Base-by-base conservation (phyloP, 1,284 basidiomycete species). In the Malassezia japonica region DNA sequence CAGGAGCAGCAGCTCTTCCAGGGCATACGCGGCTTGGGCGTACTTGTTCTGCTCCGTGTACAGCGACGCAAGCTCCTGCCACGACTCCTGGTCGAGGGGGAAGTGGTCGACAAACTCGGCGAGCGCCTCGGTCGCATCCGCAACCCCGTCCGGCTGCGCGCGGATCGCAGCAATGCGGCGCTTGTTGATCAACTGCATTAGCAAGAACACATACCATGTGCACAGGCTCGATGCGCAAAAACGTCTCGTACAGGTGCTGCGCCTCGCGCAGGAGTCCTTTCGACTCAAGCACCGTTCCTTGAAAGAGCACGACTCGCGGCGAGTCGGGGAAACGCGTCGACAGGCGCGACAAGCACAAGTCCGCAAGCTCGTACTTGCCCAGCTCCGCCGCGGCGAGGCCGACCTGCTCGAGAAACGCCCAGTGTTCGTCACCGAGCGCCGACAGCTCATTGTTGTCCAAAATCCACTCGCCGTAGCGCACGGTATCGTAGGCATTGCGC, bases 21-120 rank as follows among this genome's bases (percentile, higher is more conserved):
- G 77, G 0, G 86, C 79, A 65, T 85, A 82, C 4, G 87, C 76
- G 2, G 86, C 78, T 58, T 77, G 77, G 2, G 79, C 76, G 70
- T 84, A 86, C 65, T 62, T 78, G 64, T 70, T 81, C 61, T 83
- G 82, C 13, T 81, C 79, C 2, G 83, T 78, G 67, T 98, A 94
- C 6, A 90, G 80, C 60, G 88, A 85, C 0, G 89, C 85, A n/a
- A 98, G 80, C 66, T 94, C 83, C 10, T 88, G 78, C 94, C 92
- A 98, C 4, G 81, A 90, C 60, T 91, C 85, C 0, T 87, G 78
- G 65, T 98, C 92, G 24, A 83, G 82, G 73, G 96, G 96, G 74
- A 92, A 90, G 0, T 83, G 89, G 68, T 96, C 92, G 31, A 96
- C 80, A 67, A 88, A 85, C 28, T 79, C 76, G 18, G 83, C 81